Percentiles rank a stretch among this genome's conserved stretches.
These are phyloP conservation scores for Fusarium sp. DNA, from an alignment of 2,329 filamentous ascomycete genomes.

Conservation along the genomic window DNA sequence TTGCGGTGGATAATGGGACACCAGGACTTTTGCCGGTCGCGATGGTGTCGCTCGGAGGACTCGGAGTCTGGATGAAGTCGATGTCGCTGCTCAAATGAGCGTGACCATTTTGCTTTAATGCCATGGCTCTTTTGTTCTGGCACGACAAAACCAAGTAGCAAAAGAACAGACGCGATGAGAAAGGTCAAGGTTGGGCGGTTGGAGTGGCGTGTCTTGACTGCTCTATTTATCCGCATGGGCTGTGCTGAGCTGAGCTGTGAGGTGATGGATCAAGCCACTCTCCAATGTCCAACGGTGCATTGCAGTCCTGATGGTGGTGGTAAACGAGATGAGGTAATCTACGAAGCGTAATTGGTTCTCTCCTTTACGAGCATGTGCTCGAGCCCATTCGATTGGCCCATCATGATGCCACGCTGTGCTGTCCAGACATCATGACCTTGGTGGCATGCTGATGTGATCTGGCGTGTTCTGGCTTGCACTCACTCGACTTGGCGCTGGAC, in stretches of 20 bases:
- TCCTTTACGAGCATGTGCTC: conserved; percentile 16
- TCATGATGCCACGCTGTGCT: conserved; percentile 24
- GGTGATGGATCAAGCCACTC: no score
- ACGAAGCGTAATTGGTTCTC: conserved; percentile 15
- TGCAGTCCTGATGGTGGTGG: not conserved
- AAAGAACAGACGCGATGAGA: not conserved
- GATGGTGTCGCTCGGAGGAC: conserved; percentile 26
- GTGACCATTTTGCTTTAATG: conserved; percentile 26
- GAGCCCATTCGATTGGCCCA: conserved; percentile 20
- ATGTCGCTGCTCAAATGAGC: conserved; percentile 38
- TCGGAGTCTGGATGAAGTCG: conserved; percentile 38
- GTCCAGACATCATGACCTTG: not conserved
- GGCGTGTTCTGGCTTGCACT: not conserved
- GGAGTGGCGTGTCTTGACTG: no score
- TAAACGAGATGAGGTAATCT: conserved; percentile 11
- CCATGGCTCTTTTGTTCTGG: conserved; percentile 13
- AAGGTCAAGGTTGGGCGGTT: no score
- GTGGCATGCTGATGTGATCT: not conserved
- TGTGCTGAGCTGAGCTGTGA: no score
- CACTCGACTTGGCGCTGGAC: no score
- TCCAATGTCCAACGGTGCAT: no score
- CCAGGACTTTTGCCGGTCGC: conserved; percentile 29
- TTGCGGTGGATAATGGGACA: conserved; percentile 31
- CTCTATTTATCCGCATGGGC: no score
- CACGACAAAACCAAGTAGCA: not conserved